Conservation (phyloP, 305 asterid genomes). For the Plantago coronopus region DNA sequence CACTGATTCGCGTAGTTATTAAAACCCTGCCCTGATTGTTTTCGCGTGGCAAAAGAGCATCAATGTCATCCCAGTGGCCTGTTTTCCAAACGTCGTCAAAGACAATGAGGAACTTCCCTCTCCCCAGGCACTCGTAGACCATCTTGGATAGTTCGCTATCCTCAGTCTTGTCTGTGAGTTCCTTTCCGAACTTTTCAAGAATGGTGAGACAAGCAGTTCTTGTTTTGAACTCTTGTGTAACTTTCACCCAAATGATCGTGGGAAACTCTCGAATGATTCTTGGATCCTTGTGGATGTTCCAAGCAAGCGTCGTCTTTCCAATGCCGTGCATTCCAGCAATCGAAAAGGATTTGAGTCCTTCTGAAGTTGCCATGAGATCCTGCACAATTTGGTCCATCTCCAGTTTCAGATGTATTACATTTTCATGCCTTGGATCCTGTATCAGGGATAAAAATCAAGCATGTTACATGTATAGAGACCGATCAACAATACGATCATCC, state of each 20-base stretch:
- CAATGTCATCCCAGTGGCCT: constrained; percentile 17
- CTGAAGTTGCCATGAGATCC: no score
- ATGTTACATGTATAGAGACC: no score
- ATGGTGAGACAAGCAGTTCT: neutral
- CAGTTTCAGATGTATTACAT: no score
- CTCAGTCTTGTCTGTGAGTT: constrained; percentile 19
- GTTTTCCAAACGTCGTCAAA: constrained; percentile 34
- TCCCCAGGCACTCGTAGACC: constrained; percentile 17
- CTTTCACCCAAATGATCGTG: neutral
- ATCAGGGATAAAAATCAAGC: no score
- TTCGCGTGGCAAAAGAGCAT: constrained; percentile 14
- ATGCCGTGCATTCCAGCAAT: no score
- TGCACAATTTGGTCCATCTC: no score
- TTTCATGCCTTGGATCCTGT: no score
- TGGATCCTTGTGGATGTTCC: neutral
- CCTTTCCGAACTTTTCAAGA: neutral
- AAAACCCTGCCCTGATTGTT: constrained; percentile 22
- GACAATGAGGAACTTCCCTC: constrained; percentile 26
- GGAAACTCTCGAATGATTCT: neutral
- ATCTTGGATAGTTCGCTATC: constrained; percentile 6
- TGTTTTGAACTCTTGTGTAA: neutral
- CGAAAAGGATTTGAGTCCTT: no score
- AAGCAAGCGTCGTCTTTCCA: no score
- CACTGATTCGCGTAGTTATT: constrained; percentile 23
- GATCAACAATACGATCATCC: no score